Evolutionary conservation across 2,329 filamentous ascomycete species (phyloP), one percentile per base, ranked within the genome.

Genomic region (Zymoseptoria crescenta): DNA sequence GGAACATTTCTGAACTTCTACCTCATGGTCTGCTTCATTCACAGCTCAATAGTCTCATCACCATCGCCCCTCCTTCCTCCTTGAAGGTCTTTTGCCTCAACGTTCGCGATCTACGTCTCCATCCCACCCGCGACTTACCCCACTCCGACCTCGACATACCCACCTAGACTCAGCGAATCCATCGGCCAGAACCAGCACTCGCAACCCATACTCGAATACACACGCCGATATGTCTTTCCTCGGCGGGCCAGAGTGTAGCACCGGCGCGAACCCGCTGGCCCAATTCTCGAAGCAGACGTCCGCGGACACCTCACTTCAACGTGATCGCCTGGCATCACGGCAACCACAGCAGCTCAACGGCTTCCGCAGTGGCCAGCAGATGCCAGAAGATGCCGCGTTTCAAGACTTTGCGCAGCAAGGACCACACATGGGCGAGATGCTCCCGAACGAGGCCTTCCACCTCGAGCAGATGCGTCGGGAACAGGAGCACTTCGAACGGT

Each of bases 271-370:
- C 76, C 94, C 95, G 59, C 86, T 99, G 70, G 93, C 90, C 73
- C 94, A 97, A 80, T 96, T 99, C 75, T 91, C 92, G 65, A 99
- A 99, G 77, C 92, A 96, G 75, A 90, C 94, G 59, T 89, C 95
- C 72, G 91, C 96, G 81, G 94, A 99, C 79, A 96, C 92, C 77
- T 94, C 89, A 59, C 80, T 97, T 59, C 94, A 97, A 77, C 83
- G 92, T 70, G 94, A 99, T 75, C 85, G 94, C 60, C 80, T 97
- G 35, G 65, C 67, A 16, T 63, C 61, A 19, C 64, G 68, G 16
- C 60, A 60, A 54, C 63, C 68, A 54, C 62, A 63, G 13, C 68
- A 70, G 49, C 60, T 68, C 30, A 68, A 67, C 56, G 68, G 66
- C 62, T 72, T 72, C 59, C 68, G 70, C 29, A 68, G 64, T 49